Base-by-base conservation (phyloP, 2,329 filamentous ascomycete genomes). In the Aspergillus fijiensis region DNA sequence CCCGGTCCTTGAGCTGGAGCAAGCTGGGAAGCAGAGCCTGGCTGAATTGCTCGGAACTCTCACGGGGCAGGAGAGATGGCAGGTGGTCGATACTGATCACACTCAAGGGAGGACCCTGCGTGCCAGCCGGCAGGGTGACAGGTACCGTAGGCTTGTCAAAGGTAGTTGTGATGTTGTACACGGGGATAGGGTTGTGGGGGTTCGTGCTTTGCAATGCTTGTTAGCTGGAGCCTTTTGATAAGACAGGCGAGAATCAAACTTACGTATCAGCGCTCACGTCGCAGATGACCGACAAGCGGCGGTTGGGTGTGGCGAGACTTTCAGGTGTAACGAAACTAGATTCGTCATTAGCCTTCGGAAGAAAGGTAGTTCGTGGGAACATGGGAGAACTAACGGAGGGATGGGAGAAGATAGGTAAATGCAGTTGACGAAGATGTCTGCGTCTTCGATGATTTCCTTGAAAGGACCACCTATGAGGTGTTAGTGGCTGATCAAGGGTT, bases 81-180 rank as follows among this genome's bases (percentile, higher is more conserved):
- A 96, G 82, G 73, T 96, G 91, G 76, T 96, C 91, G 70, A 96
- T 95, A 74, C 87, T 89, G 77, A 97, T 96, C 67, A 97, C 90
- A 51, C 85, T 88, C 59, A 96, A 79, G 7, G 85, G 83, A 0
- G 86, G 84, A 56, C 82, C 78, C 51, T 76, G 82, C 70, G 79
- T 85, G 65, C 82, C 86, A 23, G 66, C 58, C 42, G 71, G 60
- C 58, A 75, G 57, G 35, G 86, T 80, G 25, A 95, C 89, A 1
- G 87, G 84, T 0, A 96, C 88, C 1, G 92, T 96, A n/a, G 93
- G 94, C 73, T 90, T 87, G 73, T 87, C 86, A 73, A 97, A 97
- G 23, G 92, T 95, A 51, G 90, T 96, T 76, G 91, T 90, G 73
- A 90, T 86, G 66, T 84, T 83, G 81, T 96, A 96, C 72, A 96